Percentiles rank a stretch among this genome's conserved stretches.
phyloP scores from a whole-genome alignment of 306 rosid species.

The Senna siamea region DNA sequence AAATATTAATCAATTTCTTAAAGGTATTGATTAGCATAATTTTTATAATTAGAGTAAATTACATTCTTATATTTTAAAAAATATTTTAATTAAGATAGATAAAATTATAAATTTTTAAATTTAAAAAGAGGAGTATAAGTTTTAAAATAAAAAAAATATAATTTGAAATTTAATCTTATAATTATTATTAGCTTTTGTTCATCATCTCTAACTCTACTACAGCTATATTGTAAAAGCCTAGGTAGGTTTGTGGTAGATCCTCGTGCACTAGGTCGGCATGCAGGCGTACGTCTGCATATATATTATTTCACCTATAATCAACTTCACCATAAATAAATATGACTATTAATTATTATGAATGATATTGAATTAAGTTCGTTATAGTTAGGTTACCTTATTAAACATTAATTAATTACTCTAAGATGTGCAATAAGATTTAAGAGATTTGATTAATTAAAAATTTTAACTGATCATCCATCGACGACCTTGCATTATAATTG shows the following conservation, averaged over 20 bases:
- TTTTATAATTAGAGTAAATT: no score
- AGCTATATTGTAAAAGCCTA: not conserved
- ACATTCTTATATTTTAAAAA: no score
- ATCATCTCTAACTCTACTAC: slow-evolving; percentile 21
- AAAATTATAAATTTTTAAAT: no score
- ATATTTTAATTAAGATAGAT: no score
- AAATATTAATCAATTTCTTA: no score
- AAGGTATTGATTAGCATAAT: no score
- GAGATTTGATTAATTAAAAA: slow-evolving; percentile 1
- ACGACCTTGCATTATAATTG: not conserved
- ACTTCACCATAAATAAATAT: not conserved
- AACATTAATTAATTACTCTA: not conserved
- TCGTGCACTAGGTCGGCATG: slow-evolving; percentile 30
- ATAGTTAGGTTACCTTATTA: slow-evolving; percentile 2
- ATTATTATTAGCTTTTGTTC: not conserved
- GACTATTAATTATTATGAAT: not conserved
- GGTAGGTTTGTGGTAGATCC: not conserved
- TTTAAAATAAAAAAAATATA: no score
- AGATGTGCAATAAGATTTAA: not conserved
- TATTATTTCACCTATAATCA: not conserved
- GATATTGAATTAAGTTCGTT: not conserved
- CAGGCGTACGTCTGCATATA: not conserved
- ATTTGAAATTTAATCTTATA: no score
- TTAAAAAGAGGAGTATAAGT: no score
- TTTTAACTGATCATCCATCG: no score